These are phyloP conservation scores for Kappamyces sp. DNA, from an alignment of 192 early-diverging fungal genomes.

Conservation along the genomic window DNA sequence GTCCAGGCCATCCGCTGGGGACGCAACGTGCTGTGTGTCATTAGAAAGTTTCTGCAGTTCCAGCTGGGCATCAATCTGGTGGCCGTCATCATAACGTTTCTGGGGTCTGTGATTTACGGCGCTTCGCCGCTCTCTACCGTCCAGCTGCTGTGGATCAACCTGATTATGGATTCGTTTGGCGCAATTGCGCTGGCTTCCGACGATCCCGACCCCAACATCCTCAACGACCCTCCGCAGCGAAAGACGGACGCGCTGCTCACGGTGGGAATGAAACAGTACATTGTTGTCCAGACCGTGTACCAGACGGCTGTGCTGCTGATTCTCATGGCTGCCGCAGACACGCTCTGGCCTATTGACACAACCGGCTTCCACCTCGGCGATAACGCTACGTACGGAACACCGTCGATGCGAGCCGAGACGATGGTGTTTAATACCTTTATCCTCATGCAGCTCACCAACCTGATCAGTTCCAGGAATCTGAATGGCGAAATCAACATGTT, in stretches of 20 bases:
- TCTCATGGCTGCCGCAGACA: conserved; percentile 35
- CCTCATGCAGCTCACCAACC: conserved; percentile 47
- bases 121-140: conserved; percentile 47
- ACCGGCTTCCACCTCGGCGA: conserved; percentile 3
- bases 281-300: conserved; percentile 40
- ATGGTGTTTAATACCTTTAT: conserved; percentile 53
- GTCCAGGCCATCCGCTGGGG: conserved; percentile 55
- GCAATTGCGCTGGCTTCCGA: conserved; percentile 51
- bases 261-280: conserved; percentile 44
- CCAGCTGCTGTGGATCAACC: conserved; percentile 58
- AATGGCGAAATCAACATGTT: conserved; percentile 55
- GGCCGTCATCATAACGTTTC: conserved; percentile 51
- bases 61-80: conserved; percentile 55
- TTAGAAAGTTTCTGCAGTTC: conserved; percentile 61
- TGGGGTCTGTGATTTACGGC: conserved; percentile 44
- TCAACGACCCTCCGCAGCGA: conserved; percentile 45
- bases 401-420: conserved; percentile 27
- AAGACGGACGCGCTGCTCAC: conserved; percentile 40
- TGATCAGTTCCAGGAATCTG: conserved; percentile 46
- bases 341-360: conserved; percentile 22
- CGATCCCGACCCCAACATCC: conserved; percentile 51
- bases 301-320: conserved; percentile 41
- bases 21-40: conserved; percentile 49
- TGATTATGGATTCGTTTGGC: conserved; percentile 60
- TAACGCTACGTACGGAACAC: conserved; percentile 17